Evolutionary conservation across 208 protist genomes (phyloP).

Genomic region (Balamuthia mandrillaris): DNA sequence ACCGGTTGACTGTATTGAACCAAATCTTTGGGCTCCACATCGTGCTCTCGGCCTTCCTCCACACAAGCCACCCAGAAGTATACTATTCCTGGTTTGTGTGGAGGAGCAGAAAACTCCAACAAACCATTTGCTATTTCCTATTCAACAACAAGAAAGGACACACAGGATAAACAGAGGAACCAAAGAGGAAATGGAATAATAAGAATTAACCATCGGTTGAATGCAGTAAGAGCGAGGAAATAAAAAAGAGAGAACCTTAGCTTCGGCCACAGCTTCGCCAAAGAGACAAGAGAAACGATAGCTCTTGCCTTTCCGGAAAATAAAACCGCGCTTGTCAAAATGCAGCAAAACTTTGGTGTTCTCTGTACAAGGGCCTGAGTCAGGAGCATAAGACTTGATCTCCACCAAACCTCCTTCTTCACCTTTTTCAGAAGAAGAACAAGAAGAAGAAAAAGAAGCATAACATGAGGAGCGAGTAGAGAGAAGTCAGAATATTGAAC

Average conservation of each 20-base stretch:
- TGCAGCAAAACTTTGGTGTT: too few relatives aligned
- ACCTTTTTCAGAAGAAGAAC: too few relatives aligned
- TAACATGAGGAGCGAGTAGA: too few relatives aligned
- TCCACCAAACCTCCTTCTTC: too few relatives aligned
- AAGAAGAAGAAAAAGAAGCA: too few relatives aligned
- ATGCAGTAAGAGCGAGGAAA: background rate
- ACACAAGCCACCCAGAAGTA: slow-evolving; percentile 39
- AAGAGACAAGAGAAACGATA: slow-evolving; percentile 44
- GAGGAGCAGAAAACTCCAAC: background rate
- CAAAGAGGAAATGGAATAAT: background rate
- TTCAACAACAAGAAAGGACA: too few relatives aligned
- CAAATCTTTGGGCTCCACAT: background rate
- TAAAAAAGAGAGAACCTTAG: background rate
- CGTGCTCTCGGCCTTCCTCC: background rate
- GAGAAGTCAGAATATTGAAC: too few relatives aligned
- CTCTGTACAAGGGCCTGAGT: too few relatives aligned
- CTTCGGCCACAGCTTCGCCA: background rate
- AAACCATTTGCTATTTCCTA: slow-evolving; percentile 20
- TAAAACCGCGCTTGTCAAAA: slow-evolving; percentile 15
- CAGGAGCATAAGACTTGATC: too few relatives aligned
- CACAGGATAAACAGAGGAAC: too few relatives aligned
- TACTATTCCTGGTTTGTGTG: slow-evolving; percentile 34
- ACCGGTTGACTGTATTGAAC: slow-evolving; percentile 32
- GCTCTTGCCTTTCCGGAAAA: slow-evolving; percentile 13
- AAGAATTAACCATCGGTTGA: background rate